Percentiles rank a stretch among this genome's conserved stretches.
Conservation (phyloP, 108 stramenopile species). For the Heterococcus sp. region DNA sequence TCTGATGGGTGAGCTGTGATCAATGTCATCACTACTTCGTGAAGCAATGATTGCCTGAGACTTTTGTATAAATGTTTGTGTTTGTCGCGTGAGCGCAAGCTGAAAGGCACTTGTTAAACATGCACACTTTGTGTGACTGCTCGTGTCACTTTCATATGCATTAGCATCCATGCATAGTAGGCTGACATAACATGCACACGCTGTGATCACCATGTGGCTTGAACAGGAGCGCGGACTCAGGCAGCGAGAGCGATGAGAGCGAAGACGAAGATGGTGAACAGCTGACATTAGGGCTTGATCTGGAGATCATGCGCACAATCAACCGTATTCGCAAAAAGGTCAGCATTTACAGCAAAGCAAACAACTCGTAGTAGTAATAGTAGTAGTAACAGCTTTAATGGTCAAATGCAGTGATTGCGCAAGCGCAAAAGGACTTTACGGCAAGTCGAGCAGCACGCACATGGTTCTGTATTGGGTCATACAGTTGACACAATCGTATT, state of each 20-base stretch:
- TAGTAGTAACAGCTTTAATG: too few species aligned
- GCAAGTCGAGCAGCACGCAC: too few species aligned
- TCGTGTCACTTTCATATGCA: neutral
- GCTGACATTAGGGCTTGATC: constrained; percentile 29
- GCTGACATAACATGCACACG: neutral
- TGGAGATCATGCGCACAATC: constrained; percentile 48
- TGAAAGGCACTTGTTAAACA: neutral
- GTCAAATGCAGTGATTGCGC: too few species aligned
- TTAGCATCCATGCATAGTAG: neutral
- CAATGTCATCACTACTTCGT: neutral
- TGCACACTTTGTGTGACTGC: neutral
- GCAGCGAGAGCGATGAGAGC: constrained; percentile 23
- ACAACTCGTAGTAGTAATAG: too few species aligned
- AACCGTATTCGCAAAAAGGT: constrained; percentile 37
- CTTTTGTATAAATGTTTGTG: too few species aligned
- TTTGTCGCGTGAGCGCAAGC: neutral
- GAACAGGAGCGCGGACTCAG: neutral
- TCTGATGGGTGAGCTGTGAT: neutral
- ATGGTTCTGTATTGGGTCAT: neutral
- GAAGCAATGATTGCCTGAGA: too few species aligned
- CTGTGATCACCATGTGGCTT: too few species aligned
- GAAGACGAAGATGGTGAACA: constrained; percentile 43
- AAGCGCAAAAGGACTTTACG: too few species aligned
- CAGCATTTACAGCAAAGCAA: too few species aligned
- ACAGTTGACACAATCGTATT: neutral